phyloP scores from a whole-genome alignment of 257 asterid genomes.

The Rubia yunnanensis region DNA sequence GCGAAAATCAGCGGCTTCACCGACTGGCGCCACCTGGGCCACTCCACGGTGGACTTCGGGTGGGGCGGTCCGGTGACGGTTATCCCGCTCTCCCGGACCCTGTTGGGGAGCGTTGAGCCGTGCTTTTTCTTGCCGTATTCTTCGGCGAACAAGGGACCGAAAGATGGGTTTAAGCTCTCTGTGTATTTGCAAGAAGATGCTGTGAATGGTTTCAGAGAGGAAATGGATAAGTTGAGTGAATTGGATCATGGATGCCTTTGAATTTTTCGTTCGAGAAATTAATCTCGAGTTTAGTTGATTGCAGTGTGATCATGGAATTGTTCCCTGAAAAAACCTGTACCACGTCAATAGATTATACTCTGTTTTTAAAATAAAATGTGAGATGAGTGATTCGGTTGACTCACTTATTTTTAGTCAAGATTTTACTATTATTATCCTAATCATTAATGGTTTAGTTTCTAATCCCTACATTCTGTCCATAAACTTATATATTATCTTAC shows the following conservation, averaged over 20 bases:
- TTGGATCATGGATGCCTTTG: slow-evolving; percentile 6
- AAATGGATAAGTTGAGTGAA: slow-evolving; percentile 28
- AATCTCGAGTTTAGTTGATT: too few species aligned
- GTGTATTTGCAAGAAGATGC: slow-evolving; percentile 54
- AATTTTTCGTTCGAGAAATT: too few species aligned
- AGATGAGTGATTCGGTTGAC: too few species aligned
- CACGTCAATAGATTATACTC: too few species aligned
- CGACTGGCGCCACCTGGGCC: slow-evolving; percentile 95
- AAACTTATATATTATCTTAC: too few species aligned
- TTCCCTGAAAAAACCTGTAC: too few species aligned
- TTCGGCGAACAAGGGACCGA: slow-evolving; percentile 24
- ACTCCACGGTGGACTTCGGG: slow-evolving; percentile 74
- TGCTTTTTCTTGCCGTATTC: slow-evolving; percentile 62
- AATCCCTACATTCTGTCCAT: too few species aligned
- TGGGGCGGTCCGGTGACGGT: slow-evolving; percentile 78
- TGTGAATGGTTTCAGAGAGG: slow-evolving; percentile 30
- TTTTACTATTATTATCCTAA: too few species aligned
- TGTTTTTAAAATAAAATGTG: too few species aligned
- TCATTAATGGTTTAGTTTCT: too few species aligned
- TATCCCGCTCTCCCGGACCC: slow-evolving; percentile 49
- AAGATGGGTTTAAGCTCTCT: slow-evolving; percentile 46
- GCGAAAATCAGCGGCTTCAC: slow-evolving; percentile 67
- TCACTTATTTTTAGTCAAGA: too few species aligned
- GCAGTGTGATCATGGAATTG: too few species aligned
- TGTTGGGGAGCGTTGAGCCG: slow-evolving; percentile 69